Percentiles rank a stretch among this genome's conserved stretches.
Conservation (phyloP, 2,329 filamentous ascomycete species). For the Orbilia oligospora region DNA sequence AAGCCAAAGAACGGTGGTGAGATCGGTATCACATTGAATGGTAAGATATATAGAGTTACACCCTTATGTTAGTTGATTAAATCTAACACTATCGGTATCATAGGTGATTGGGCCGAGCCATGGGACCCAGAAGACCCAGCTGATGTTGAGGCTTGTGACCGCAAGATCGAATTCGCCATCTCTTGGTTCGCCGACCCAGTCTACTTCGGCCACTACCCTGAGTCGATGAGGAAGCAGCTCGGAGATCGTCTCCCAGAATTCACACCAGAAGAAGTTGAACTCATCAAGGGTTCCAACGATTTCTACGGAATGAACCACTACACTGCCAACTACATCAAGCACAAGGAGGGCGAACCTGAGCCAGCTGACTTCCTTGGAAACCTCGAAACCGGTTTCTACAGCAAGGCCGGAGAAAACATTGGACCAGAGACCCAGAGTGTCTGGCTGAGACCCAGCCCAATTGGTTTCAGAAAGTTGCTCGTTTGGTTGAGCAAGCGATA, state of each 20-base stretch:
- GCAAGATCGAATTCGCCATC: constrained; percentile 89
- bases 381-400: constrained; percentile 79
- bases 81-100: constrained; percentile 25
- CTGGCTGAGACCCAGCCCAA: constrained; percentile 83
- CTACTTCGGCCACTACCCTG: constrained; percentile 87
- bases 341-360: constrained; percentile 75
- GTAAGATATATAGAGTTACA: constrained; percentile 66
- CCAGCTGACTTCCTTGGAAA: constrained; percentile 81
- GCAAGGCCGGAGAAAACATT: constrained; percentile 80
- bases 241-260: constrained; percentile 82
- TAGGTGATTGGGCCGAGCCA: constrained; percentile 83
- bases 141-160: constrained; percentile 81
- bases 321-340: constrained; percentile 87
- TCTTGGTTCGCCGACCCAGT: constrained; percentile 91
- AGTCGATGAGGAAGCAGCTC: constrained; percentile 85
- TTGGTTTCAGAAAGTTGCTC: constrained; percentile 82
- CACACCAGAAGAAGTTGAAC: constrained; percentile 78
- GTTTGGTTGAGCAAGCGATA: constrained; percentile 85
- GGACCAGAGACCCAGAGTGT: constrained; percentile 85
- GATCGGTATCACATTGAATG: constrained; percentile 90
- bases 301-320: constrained; percentile 98
- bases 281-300: constrained; percentile 90
- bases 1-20: constrained; percentile 79
- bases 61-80: constrained; percentile 14
- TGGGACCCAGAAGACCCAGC: constrained; percentile 83